Base-by-base conservation (phyloP, 805 yeast species). In the Starmerella lactis-condensi region DNA sequence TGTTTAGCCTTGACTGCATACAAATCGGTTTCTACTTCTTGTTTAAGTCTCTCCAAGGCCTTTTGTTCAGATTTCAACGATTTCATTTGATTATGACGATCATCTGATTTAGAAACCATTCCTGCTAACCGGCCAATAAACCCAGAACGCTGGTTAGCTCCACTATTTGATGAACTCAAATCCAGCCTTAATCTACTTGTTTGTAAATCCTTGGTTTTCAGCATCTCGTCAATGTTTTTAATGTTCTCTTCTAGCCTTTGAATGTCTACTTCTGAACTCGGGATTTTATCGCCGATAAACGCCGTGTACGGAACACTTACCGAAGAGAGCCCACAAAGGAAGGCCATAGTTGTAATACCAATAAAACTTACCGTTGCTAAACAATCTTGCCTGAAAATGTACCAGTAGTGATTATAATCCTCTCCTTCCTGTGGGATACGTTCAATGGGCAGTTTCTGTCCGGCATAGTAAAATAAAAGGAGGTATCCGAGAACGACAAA, bases 291-390 rank as follows among this genome's bases (percentile, higher is more conserved):
- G 22, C 38, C 35, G 24, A 50, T 28, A 13, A 57, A 45, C 15
- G 52, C 52, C 12, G 54, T 38, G 36, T 55, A 57, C 5, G 62
- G 61, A 5, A 62, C 60, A 12, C 54, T 42, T 14, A 59, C 57
- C 7, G 60, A 48, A 8, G 60, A 58, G 24, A 59, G 41, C 2
- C 62, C 64, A 12, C 60, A 50, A 22, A 58, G 40, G 5, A 49
- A 35, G 1, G 60, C 61, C 61, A 58, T 58, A 13, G 53, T 41
- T 1, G 60, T 47, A 22, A 60, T 51, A 10, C 64, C 64, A n/a
- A 53, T 38, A 24, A 59, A 44, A 13, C 57, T 57, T 8, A 58
- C 46, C 18, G 56, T 33, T 6, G 58, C 52, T 7, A 56, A 45
- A 14, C 44, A 30, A 24, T 44, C 42, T 29, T 43, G 48, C 19